Base-by-base conservation (phyloP, 2,329 filamentous ascomycete genomes). In the Rugonectria rugulosa region DNA sequence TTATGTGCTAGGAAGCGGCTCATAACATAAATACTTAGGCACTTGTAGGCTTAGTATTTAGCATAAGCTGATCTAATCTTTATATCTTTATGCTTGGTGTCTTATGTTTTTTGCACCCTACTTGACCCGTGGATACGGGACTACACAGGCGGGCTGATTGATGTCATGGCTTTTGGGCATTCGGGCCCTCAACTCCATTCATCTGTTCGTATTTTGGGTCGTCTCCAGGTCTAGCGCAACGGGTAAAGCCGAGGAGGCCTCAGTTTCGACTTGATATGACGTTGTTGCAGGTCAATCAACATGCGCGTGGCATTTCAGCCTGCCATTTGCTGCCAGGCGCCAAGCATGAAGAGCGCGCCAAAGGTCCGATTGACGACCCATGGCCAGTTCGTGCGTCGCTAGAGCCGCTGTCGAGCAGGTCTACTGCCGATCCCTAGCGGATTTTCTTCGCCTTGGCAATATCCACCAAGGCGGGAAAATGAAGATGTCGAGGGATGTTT, bases 201-300 rank as follows among this genome's bases (percentile, higher is more conserved):
- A n/a, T 36, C 42, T n/a, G 9, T 7, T 37, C 29, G n/a, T 17
- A 5, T 12, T 38, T 43, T 24, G 24, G 10, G 20, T n/a, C 32
- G 5, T 19, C 6, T 17, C 11, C 26, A 36, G 9, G 40, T 31
- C 23, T 45, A 10, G 31, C n/a, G 38, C 29, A 24, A 27, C 23
- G 20, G 31, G 17, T 38, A 38, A 47, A 46, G 40, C 43, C 37
- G 32, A 29, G 34, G 24, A 49, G 46, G 47, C 52, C 40, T 46
- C 41, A 23, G 41, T 47, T 41, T 56, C 45, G 48, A 37, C 41
- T 15, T 19, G 27, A 31, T 17, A 27, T 49, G 20, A 19, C 40
- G 26, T 37, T 23, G 29, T 43, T 21, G 26, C 12, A 21, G 26
- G 38, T 38, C 32, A 49, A 49, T 54, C 38, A 8, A 23, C 32